These are phyloP conservation scores for Arxiozyma slooffiae DNA, from an alignment of 1,139 yeast genomes.

Conservation along the genomic window DNA sequence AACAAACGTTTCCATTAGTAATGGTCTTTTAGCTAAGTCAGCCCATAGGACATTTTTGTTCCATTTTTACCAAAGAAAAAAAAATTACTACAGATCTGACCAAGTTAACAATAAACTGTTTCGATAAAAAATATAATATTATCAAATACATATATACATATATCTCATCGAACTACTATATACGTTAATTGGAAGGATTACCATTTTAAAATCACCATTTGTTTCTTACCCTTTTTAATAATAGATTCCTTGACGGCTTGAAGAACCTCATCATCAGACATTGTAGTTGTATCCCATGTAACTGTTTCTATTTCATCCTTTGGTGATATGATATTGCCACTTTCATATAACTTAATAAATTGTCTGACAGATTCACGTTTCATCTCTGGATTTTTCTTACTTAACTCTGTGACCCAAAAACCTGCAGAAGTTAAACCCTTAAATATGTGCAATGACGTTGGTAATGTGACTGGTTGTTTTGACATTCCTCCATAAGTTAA, in stretches of 20 bases:
- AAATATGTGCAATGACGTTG: conserved; percentile 82
- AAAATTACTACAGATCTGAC: not conserved
- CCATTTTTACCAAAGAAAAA: not conserved
- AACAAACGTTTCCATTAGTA: too few relatives aligned
- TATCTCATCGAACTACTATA: too few relatives aligned
- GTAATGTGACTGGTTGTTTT: conserved; percentile 80
- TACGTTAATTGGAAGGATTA: not conserved
- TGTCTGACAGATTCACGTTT: conserved; percentile 52
- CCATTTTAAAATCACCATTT: conserved; percentile 31
- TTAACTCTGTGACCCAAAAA: conserved; percentile 84
- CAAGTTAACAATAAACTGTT: too few relatives aligned
- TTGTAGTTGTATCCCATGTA: conserved; percentile 37
- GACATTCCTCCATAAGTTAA: conserved; percentile 98
- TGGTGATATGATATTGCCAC: conserved; percentile 41
- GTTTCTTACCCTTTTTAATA: conserved; percentile 37
- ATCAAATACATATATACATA: not conserved
- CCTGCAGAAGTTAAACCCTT: conserved; percentile 81
- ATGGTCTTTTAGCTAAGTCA: too few relatives aligned
- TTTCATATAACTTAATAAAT: conserved; percentile 57
- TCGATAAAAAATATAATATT: not conserved
- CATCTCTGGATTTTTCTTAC: conserved; percentile 51
- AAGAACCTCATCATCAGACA: conserved; percentile 42
- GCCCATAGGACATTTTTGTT: too few relatives aligned
- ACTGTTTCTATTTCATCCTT: conserved; percentile 48
- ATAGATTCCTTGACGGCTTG: conserved; percentile 46